These are phyloP conservation scores for Coelastrella sp. DNA, from an alignment of 139 green algal species.

Conservation along the genomic window DNA sequence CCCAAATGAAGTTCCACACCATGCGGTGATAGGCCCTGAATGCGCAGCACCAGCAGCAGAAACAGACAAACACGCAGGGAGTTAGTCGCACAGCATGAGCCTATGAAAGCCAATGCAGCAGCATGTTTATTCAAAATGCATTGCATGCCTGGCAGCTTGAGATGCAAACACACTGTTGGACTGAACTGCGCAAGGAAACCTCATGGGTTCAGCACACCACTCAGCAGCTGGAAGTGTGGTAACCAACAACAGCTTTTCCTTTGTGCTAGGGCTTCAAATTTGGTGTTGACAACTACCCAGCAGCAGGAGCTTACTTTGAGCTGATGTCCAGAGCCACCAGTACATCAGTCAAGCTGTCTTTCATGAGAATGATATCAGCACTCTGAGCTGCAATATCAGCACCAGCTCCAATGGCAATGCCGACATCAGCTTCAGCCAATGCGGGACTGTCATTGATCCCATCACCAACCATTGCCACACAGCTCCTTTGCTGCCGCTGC, in stretches of 20 bases:
- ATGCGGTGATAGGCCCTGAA: constrained; percentile 77
- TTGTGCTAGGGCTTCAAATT: no score
- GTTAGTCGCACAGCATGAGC: background rate
- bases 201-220: no score
- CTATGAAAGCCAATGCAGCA: background rate
- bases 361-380: constrained; percentile 91
- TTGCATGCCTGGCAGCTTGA: background rate
- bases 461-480: constrained; percentile 98
- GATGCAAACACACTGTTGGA: background rate
- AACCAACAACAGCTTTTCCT: no score
- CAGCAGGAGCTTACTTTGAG: background rate
- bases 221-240: no score
- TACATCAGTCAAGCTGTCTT: constrained; percentile 86
- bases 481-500: constrained; percentile 48
- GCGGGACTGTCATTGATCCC: constrained; percentile 98
- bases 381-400: constrained; percentile 85
- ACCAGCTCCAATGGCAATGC: constrained; percentile 92
- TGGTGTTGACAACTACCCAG: no score
- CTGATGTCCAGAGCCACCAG: constrained; percentile 88
- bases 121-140: no score
- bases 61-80: background rate
- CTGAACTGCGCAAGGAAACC: no score
- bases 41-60: background rate
- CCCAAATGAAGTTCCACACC: constrained; percentile 87
- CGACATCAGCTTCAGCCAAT: constrained; percentile 93